Conservation (phyloP, 345 rosid species). For the Cardamine chenopodiifolia region DNA sequence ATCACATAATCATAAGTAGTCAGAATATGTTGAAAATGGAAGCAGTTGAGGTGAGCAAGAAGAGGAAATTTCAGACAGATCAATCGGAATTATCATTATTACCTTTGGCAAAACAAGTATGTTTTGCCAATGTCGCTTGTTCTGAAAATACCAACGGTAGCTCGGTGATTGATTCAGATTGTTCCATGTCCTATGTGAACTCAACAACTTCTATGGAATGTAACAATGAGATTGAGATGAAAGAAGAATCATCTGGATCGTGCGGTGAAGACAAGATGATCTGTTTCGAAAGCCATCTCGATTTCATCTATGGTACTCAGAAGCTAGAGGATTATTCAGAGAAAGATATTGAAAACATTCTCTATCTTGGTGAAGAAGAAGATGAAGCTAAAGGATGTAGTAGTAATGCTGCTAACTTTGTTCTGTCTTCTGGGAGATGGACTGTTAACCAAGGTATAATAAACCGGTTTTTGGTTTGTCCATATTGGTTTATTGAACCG, state of each 20-base stretch:
- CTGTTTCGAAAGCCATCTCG: conserved; percentile 33
- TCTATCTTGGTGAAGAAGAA: conserved; percentile 36
- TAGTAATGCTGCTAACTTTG: conserved; percentile 38
- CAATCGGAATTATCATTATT: conserved; percentile 25
- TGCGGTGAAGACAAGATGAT: conserved; percentile 28
- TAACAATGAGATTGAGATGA: conserved; percentile 35
- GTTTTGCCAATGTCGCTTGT: conserved; percentile 22
- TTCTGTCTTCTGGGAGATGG: conserved; percentile 79
- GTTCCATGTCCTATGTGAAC: conserved; percentile 20
- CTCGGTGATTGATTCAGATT: conserved; percentile 33
- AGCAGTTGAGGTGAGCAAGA: conserved; percentile 28
- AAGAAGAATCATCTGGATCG: conserved; percentile 44
- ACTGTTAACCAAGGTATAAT: conserved; percentile 59
- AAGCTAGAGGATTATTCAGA: conserved; percentile 48
- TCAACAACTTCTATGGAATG: conserved; percentile 29
- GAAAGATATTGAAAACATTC: conserved; percentile 52
- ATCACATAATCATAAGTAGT: conserved; percentile 11
- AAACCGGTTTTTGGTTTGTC: conserved; percentile 10
- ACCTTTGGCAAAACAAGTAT: conserved; percentile 32
- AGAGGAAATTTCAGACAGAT: conserved; percentile 43
- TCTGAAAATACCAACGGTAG: neutral
- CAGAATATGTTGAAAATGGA: conserved; percentile 33
- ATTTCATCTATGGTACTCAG: conserved; percentile 39
- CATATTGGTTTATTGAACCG: conserved; percentile 3
- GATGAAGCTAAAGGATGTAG: conserved; percentile 40